Evolutionary conservation across 2,329 filamentous ascomycete genomes (phyloP).

Genomic region (Ceratocystis colombiana): DNA sequence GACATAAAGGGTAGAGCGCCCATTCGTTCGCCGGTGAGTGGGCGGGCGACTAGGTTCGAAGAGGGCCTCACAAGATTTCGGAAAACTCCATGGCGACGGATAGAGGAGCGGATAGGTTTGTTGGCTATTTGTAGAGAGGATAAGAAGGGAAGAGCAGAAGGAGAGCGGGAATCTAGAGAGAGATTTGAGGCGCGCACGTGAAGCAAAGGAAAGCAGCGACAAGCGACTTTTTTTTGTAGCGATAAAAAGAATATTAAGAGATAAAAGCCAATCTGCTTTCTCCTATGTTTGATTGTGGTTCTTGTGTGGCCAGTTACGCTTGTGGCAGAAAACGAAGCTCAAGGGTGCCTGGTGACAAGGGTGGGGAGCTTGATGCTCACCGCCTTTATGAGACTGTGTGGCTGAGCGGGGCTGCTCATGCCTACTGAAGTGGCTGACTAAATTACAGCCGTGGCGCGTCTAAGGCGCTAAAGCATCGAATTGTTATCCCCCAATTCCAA

Average conservation of each 20-base stretch:
- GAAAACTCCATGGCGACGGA: slow-evolving; percentile 69
- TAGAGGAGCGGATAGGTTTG: neutral
- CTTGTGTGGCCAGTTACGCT: neutral
- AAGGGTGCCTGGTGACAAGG: neutral
- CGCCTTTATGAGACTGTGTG: neutral
- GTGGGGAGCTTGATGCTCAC: neutral
- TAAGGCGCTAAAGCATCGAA: too few species aligned
- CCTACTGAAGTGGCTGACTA: neutral
- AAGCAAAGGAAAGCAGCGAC: too few species aligned
- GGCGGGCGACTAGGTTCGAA: neutral
- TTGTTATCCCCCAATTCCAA: too few species aligned
- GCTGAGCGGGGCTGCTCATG: neutral
- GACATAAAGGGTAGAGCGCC: too few species aligned
- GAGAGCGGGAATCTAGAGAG: neutral
- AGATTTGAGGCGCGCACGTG: too few species aligned
- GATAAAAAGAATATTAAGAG: neutral
- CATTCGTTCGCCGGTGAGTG: too few species aligned
- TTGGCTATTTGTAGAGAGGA: neutral
- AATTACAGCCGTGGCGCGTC: neutral
- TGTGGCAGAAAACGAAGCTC: slow-evolving; percentile 13
- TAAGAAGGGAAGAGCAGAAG: neutral
- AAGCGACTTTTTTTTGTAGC: neutral
- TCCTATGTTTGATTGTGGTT: neutral
- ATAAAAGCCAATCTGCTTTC: neutral
- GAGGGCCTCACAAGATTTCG: slow-evolving; percentile 72